Evolutionary conservation across 495 filamentous ascomycete species (phyloP).

Genomic region (Filosporella fistucella): DNA sequence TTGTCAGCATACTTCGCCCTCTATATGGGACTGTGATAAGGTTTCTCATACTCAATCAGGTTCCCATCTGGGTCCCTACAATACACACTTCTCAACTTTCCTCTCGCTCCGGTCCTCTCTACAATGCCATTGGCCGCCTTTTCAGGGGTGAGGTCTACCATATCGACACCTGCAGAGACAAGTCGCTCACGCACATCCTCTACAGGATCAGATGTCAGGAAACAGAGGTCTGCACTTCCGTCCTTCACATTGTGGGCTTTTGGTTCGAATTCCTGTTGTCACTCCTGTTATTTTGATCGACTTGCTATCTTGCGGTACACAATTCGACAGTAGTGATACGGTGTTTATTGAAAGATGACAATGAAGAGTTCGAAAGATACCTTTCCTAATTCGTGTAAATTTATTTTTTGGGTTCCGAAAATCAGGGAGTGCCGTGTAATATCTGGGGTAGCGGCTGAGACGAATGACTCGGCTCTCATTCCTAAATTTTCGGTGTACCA

Average conservation of each 20-base stretch:
- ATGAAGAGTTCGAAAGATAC: not conserved
- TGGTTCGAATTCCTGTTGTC: conserved; percentile 50
- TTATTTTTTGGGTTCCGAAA: conserved; percentile 51
- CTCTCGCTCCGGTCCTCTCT: conserved; percentile 42
- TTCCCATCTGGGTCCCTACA: conserved; percentile 53
- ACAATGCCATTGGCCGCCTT: conserved; percentile 35
- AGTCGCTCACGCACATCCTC: conserved; percentile 7
- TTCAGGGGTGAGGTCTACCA: conserved; percentile 17
- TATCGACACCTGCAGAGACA: conserved; percentile 12
- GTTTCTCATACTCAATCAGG: conserved; percentile 41
- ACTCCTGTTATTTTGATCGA: too few relatives aligned
- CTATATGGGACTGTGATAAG: not conserved
- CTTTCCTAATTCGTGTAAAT: conserved; percentile 44
- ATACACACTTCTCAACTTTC: conserved; percentile 49
- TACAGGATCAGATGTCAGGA: conserved; percentile 41
- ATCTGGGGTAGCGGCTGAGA: conserved; percentile 26
- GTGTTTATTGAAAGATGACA: not conserved
- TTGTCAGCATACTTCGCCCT: not conserved
- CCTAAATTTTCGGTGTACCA: conserved; percentile 44
- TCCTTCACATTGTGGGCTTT: conserved; percentile 42
- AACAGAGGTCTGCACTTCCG: conserved; percentile 50
- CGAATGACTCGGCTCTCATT: conserved; percentile 45
- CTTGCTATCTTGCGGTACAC: too few relatives aligned
- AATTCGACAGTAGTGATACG: too few relatives aligned
- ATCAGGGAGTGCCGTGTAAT: conserved; percentile 42